phyloP scores from a whole-genome alignment of 2,329 filamentous ascomycete species.

The Cladosporium halotolerans region DNA sequence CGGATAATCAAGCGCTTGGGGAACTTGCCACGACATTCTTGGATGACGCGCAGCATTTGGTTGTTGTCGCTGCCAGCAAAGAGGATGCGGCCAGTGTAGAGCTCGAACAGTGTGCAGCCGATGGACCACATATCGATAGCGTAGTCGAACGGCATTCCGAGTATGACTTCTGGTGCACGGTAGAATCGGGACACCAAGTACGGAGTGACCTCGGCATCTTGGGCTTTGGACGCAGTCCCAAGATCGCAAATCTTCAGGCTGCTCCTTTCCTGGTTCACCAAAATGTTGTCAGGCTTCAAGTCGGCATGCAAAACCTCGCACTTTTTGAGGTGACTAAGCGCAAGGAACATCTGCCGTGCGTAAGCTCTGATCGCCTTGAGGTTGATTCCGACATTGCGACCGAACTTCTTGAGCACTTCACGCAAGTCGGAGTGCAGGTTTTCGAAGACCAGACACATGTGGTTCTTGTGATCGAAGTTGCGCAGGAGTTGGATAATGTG shows the following conservation, averaged over 20 bases:
- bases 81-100: constrained; percentile 95
- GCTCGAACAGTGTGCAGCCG: constrained; percentile 91
- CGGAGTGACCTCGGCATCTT: constrained; percentile 86
- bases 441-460: constrained; percentile 95
- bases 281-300: constrained; percentile 94
- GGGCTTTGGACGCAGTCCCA: constrained; percentile 87
- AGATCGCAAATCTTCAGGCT: constrained; percentile 92
- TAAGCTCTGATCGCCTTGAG: constrained; percentile 80
- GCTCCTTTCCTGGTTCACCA: constrained; percentile 77
- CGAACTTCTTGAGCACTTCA: constrained; percentile 92
- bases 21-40: constrained; percentile 91
- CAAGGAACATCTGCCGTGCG: constrained; percentile 89
- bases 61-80: constrained; percentile 96
- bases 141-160: constrained; percentile 94
- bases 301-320: constrained; percentile 94
- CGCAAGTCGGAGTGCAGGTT: constrained; percentile 87
- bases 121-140: constrained; percentile 97
- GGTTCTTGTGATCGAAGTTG: constrained; percentile 87
- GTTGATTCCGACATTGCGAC: constrained; percentile 88
- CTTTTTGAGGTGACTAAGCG: constrained; percentile 78
- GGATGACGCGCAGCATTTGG: constrained; percentile 93
- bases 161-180: constrained; percentile 90
- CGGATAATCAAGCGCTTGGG: constrained; percentile 82
- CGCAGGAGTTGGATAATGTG: constrained; percentile 85
- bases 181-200: constrained; percentile 98